Evolutionary conservation across 179 eudicot species (phyloP).

Genomic region (Gypsophila paniculata): DNA sequence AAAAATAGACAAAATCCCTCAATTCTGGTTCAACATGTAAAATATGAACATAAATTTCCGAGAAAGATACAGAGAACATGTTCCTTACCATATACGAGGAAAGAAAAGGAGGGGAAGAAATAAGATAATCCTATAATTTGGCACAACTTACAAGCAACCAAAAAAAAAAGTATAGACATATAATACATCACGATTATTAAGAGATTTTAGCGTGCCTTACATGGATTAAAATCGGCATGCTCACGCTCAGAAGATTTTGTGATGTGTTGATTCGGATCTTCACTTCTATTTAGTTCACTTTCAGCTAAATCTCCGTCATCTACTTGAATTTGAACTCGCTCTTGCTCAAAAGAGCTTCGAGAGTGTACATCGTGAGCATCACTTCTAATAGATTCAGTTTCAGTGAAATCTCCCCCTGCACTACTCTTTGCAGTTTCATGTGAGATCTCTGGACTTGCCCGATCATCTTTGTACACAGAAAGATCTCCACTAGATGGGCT

Average conservation of each 20-base stretch:
- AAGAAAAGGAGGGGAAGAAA: neutral
- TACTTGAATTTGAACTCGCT: slow-evolving; percentile 15
- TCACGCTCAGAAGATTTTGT: slow-evolving; percentile 22
- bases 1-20: neutral
- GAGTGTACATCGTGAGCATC: slow-evolving; percentile 31
- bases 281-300: slow-evolving; percentile 30
- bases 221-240: slow-evolving; percentile 25
- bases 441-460: slow-evolving; percentile 14
- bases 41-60: neutral
- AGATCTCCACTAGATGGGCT: slow-evolving; percentile 16
- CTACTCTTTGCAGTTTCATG: slow-evolving; percentile 28
- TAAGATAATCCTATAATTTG: neutral
- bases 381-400: slow-evolving; percentile 29
- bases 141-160: neutral
- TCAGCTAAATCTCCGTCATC: slow-evolving; percentile 20
- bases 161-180: slow-evolving; percentile 2
- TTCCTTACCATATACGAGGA: neutral
- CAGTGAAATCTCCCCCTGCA: slow-evolving; percentile 20
- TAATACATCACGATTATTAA: slow-evolving; percentile 4
- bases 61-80: neutral
- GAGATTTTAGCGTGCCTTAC: slow-evolving; percentile 28
- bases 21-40: too few species aligned
- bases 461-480: slow-evolving; percentile 28
- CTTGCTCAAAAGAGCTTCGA: slow-evolving; percentile 26
- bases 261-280: slow-evolving; percentile 29